A percentile compares a stretch with the other conserved stretches of the same genome.
Evolutionary conservation across 495 filamentous ascomycete genomes (phyloP).

Genomic region (Halenospora varia): DNA sequence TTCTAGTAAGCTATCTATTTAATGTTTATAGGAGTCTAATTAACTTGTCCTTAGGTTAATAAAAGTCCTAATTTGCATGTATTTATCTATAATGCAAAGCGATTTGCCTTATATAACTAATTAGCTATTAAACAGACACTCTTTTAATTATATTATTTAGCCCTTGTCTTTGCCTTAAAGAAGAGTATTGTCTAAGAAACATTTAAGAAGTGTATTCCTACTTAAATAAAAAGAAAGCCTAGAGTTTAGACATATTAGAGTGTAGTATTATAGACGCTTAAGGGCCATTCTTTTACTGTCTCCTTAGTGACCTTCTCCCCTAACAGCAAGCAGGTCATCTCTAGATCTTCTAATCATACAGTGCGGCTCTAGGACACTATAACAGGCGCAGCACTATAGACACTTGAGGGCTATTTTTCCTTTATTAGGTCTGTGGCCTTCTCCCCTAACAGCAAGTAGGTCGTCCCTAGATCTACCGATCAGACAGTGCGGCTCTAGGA

Average conservation of each 20-base stretch:
- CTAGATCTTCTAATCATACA: too few species aligned
- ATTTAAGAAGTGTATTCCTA: too few species aligned
- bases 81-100: slow-evolving; percentile 11
- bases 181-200: too few species aligned
- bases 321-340: too few species aligned
- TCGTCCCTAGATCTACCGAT: not conserved
- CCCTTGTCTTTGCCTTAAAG: too few species aligned
- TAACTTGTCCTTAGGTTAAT: slow-evolving; percentile 3
- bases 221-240: too few species aligned
- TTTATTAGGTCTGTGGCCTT: slow-evolving; percentile 24
- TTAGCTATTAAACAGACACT: slow-evolving; percentile 8
- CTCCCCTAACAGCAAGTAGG: not conserved
- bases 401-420: slow-evolving; percentile 23
- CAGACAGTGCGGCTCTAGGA: too few species aligned
- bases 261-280: slow-evolving; percentile 8
- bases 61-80: slow-evolving; percentile 5
- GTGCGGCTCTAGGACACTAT: too few species aligned
- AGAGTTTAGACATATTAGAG: too few species aligned
- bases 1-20: not conserved
- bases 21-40: not conserved
- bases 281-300: slow-evolving; percentile 23
- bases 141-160: too few species aligned
- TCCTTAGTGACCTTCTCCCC: slow-evolving; percentile 27
- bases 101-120: slow-evolving; percentile 7
- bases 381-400: too few species aligned